These are phyloP conservation scores for Dactylellina leptospora DNA, from an alignment of 2,329 filamentous ascomycete genomes.

Conservation along the genomic window DNA sequence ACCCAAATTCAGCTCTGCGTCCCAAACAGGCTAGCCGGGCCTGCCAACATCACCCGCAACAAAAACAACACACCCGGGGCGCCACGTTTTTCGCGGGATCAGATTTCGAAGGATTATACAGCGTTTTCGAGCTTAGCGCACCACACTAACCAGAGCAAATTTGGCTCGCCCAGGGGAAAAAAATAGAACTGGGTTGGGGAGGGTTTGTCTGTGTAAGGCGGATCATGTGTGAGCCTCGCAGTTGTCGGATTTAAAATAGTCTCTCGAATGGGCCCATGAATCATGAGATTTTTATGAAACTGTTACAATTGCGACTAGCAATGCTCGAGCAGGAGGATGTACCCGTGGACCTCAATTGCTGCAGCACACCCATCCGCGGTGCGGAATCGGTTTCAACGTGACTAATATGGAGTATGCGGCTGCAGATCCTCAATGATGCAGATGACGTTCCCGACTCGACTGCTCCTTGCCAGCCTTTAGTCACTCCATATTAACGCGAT, in stretches of 20 bases:
- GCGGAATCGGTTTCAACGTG: constrained; percentile 25
- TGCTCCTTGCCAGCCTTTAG: constrained; percentile 3
- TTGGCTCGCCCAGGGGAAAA: not conserved
- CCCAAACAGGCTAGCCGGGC: constrained; percentile 13
- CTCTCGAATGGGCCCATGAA: no score
- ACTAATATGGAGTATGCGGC: constrained; percentile 30
- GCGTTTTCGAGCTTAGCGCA: constrained; percentile 38
- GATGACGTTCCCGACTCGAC: constrained; percentile 42
- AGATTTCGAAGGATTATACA: constrained; percentile 47
- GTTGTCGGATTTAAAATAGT: constrained; percentile 40
- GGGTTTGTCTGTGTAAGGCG: constrained; percentile 27
- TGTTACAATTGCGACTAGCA: not conserved
- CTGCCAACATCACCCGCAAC: constrained; percentile 50
- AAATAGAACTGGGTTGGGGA: not conserved
- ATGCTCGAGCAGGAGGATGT: not conserved
- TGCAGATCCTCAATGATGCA: constrained; percentile 37
- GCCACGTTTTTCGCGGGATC: constrained; percentile 53
- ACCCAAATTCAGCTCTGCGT: constrained; percentile 26
- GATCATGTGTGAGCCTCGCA: constrained; percentile 40
- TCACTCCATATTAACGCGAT: not conserved
- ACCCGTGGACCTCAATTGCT: not conserved
- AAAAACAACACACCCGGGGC: constrained; percentile 50
- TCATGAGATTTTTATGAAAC: no score
- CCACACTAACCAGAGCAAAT: constrained; percentile 20
- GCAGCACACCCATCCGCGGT: constrained; percentile 1